Evolutionary conservation across 1,284 basidiomycete genomes (phyloP), one percentile per base, ranked within the genome.

Genomic region (Austropuccinia psidii): DNA sequence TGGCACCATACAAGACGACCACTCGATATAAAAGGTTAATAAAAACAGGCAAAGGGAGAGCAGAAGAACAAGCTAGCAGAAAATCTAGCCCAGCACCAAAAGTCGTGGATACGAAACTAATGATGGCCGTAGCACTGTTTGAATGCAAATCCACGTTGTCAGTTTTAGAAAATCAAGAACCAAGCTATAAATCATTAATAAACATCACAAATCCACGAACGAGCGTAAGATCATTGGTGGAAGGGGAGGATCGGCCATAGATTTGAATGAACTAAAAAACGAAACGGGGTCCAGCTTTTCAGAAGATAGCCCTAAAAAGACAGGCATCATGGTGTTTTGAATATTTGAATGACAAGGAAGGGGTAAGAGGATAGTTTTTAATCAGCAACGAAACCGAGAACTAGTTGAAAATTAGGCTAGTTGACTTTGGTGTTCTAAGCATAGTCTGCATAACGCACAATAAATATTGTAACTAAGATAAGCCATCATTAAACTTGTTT

Each of bases 391-490:
- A 55, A 45, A 24, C 29, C 3, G n/a, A 11, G 41, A n/a, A 58
- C 6, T 24, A 58, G 33, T 27, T 58, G 3, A n/a, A 11, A n/a
- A 45, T 45, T 11, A 45, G 11, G 58, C 7, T 33, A 35, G 39
- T 15, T 3, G 29, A 15, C 8, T 61, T 27, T 35, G 8, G 37
- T 11, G 11, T 11, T 19, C 9, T 11, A 54, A 54, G 9, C 5
- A 61, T 19, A 21, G 66, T 65, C 37, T 43, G 52, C n/a, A 39
- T 55, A 39, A 73, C 31, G 19, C 43, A 68, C 49, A 17, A 84
- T 89, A 91, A 52, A 90, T 85, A 76, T 90, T 91, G 80, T 90
- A 93, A 17, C 90, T 90, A 41, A 94, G 85, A 80, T 93, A 91
- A 52, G 93, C 83, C 2, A 91, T 88, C 50, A 95, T 86, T 54